These are phyloP conservation scores for Penicillium concentricum DNA, from an alignment of 2,329 filamentous ascomycete genomes.

Conservation along the genomic window DNA sequence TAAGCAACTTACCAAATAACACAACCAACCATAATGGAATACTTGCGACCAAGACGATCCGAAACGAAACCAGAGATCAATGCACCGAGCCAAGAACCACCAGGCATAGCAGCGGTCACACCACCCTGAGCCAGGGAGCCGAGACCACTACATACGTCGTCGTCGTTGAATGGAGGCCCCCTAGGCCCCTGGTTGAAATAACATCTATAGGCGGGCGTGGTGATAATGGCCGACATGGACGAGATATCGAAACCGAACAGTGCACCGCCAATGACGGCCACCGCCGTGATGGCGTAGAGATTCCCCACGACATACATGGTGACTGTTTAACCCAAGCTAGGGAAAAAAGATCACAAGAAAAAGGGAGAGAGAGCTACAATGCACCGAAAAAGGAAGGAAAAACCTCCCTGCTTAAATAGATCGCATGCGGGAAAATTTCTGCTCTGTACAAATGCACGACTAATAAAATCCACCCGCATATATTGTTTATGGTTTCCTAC, in stretches of 20 bases:
- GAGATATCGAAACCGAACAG: constrained; percentile 39
- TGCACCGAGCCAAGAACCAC: constrained; percentile 66
- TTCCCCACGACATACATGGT: constrained; percentile 48
- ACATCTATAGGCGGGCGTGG: constrained; percentile 57
- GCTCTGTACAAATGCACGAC: neutral
- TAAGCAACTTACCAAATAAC: constrained; percentile 46
- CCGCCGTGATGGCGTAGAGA: constrained; percentile 58
- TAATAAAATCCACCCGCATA: constrained; percentile 1
- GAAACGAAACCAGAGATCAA: constrained; percentile 55
- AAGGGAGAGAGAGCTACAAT: neutral
- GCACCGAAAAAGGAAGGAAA: neutral
- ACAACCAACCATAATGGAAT: constrained; percentile 51
- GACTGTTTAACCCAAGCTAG: constrained; percentile 4
- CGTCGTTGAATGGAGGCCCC: constrained; percentile 56
- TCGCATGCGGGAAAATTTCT: constrained; percentile 1
- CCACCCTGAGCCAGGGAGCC: constrained; percentile 58
- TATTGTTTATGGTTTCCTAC: neutral
- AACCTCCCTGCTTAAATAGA: constrained; percentile 2
- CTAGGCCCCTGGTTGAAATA: constrained; percentile 63
- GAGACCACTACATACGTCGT: constrained; percentile 47
- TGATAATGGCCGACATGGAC: constrained; percentile 36
- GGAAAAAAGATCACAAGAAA: neutral
- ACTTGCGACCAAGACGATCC: constrained; percentile 55
- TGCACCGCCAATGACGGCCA: constrained; percentile 45
- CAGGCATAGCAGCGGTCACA: constrained; percentile 71